Base-by-base conservation (phyloP, 2,329 filamentous ascomycete species). In the Xylogone sp. region DNA sequence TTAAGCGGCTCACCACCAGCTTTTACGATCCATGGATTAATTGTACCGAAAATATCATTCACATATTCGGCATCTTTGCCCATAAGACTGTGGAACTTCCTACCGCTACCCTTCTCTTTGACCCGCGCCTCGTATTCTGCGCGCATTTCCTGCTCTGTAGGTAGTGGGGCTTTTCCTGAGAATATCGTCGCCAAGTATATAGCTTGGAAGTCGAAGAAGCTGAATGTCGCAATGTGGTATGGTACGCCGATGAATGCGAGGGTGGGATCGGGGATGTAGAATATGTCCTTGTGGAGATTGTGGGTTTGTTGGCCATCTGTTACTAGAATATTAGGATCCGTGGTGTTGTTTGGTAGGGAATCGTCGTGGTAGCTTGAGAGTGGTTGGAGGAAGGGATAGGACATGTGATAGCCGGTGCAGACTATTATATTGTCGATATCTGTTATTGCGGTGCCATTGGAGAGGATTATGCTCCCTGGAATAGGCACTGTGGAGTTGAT, bases 361-460 rank as follows among this genome's bases (percentile, higher is more conserved):
- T 71, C 69, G 1, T 66, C 67, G 54, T 72, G 76, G 20, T 59
- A 57, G 8, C n/a, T 39, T 39, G 34, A 16, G 18, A 77, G 70
- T 9, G 78, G 65, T 0, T 69, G 63, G 0, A 90, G 70, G 58
- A 88, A 90, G 0, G 86, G 86, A 16, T 86, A 77, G 0, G 81
- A 81, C 13, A 82, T 81, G 59, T 86, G 79, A 59, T 90, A 90
- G 0, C 87, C 86, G 0, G 86, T 90, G 16, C 79, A 82, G 4
- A 90, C 62, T 19, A 90, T 74, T 0, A 90, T 74, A 16, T 72
- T 69, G 58, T 90, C 77, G 31, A 90, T 80, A 9, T 75, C 71
- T 19, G 69, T 69, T 0, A 90, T 59, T 1, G 67, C 68, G 0
- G 68, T 58, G 0, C 83, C 84, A 21, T 82, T 76, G 43, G 71